Evolutionary conservation across 129 eudicot species (phyloP).

Genomic region (Pseudognaphalium luteoalbum): DNA sequence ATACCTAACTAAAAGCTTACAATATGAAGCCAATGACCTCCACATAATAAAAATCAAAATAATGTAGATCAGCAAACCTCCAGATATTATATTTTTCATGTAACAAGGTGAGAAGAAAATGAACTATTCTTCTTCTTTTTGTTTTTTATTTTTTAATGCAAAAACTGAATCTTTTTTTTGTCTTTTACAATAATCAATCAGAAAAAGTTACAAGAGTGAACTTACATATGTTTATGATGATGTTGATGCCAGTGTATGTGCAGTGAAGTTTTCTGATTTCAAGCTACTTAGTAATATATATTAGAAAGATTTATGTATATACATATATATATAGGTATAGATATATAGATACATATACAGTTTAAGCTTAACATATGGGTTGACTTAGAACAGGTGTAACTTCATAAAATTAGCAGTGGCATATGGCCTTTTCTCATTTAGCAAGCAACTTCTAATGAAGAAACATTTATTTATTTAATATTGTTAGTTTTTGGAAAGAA

Average conservation of each 20-base stretch:
- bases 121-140: too few relatives aligned
- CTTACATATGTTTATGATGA: slow-evolving; percentile 13
- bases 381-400: not conserved
- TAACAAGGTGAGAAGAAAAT: not conserved
- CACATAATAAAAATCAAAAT: not conserved
- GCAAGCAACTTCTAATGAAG: slow-evolving; percentile 3
- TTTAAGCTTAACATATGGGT: not conserved
- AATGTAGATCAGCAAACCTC: not conserved
- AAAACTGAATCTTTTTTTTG: not conserved
- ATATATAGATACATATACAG: not conserved
- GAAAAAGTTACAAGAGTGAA: not conserved
- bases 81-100: not conserved
- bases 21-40: not conserved
- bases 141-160: too few relatives aligned
- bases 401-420: not conserved
- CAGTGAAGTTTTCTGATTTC: not conserved
- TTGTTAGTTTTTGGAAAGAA: slow-evolving; percentile 3
- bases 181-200: not conserved
- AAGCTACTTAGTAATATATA: not conserved
- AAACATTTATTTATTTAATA: not conserved
- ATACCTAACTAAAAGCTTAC: not conserved
- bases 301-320: not conserved
- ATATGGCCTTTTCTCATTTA: slow-evolving; percentile 13
- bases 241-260: not conserved
- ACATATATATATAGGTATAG: too few relatives aligned